Base-by-base conservation (phyloP, 75 land plant genomes). In the Pinus taeda region DNA sequence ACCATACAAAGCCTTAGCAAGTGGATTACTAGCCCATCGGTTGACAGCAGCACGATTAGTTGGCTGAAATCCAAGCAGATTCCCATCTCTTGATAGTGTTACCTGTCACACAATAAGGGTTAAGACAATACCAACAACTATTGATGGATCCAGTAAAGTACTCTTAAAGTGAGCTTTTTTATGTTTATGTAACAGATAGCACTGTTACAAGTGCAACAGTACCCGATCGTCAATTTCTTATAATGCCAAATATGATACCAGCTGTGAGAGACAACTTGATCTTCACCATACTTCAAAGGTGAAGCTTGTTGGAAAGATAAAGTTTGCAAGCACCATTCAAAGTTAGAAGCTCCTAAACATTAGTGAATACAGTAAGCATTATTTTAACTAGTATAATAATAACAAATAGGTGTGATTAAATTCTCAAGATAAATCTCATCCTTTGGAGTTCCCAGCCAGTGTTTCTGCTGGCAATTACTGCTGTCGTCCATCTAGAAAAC, bases 11-110 rank as follows among this genome's bases (percentile, higher is more conserved):
- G 76, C 75, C 20, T 74, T 84, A 24, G 95, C 80, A 61, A 93
- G 74, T 9, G 93, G 96, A 79, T 82, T 87, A 29, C 78, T 73
- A 57, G 90, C 90, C 96, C 96, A 93, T n/a, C 78, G 57, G 75
- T 83, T 89, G 20, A 89, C 91, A 77, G 92, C 96, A 24, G 81
- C 79, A 36, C 78, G 80, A 71, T 75, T 91, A 55, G 82, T 89
- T n/a, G 96, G 96, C 75, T 86, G 88, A 73, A 93, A 83, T 20
- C 96, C 96, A 37, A 91, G 78, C 20, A 93, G 60, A 60, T 76
- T 75, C 12, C 96, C 93, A 45, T 89, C 85, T 49, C 62, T 69
- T 75, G 92, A 79, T 62, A 91, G n/a, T 12, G 85, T 87, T 24
- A 91, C 92, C 96, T 93, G 82, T 8, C 36, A 29, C 20, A 45